Evolutionary conservation across 2,329 filamentous ascomycete genomes (phyloP), one percentile per base, ranked within the genome.

Genomic region (Hypoxylon sp.): DNA sequence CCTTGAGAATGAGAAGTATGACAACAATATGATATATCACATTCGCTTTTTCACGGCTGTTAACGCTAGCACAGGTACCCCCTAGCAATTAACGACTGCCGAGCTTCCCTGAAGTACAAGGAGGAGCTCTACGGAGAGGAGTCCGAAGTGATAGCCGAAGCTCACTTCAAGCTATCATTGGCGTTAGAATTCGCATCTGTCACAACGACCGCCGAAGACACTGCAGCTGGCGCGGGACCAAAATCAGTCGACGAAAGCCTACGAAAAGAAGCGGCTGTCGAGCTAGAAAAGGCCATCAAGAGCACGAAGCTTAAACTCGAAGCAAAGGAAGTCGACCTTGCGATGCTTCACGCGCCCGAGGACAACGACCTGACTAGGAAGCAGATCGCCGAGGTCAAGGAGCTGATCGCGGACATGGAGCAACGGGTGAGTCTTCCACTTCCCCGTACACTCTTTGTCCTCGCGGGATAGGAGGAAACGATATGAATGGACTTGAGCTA

Each of bases 141-240:
- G 68, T 93, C 93, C 13, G 92, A 94, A 73, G 87, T 97, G 56
- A 87, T 98, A 62, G 95, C 96, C 45, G 96, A 99, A 82, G 95
- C 93, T 14, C 94, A 99, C 82, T 99, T 92, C 84, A 98, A 98
- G 81, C 90, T 99, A 25, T 97, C 95, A 0, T 87, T 99, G 14
- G 96, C 96, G 0, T 87, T 99, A 28, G 96, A 99, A 77, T 98
- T 98, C 74, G 93, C 93, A 3, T 96, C 93, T 0, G 89, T 96
- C 49, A 92, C 90, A 4, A 85, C 84, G 5, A 85, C 84, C 17
- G 84, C 87, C 1, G 80, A 84, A 11, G 86, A 86, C 14, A 85
- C 87, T 48, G 81, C 84, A 58, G 79, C 76, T 21, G 82, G 83
- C 2, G 80, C 68, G 65, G 80, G 60, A 57, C 74, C 64, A 72